These are phyloP conservation scores for Fusarium oxysporum DNA, from an alignment of 2,329 filamentous ascomycete species.

Conservation along the genomic window DNA sequence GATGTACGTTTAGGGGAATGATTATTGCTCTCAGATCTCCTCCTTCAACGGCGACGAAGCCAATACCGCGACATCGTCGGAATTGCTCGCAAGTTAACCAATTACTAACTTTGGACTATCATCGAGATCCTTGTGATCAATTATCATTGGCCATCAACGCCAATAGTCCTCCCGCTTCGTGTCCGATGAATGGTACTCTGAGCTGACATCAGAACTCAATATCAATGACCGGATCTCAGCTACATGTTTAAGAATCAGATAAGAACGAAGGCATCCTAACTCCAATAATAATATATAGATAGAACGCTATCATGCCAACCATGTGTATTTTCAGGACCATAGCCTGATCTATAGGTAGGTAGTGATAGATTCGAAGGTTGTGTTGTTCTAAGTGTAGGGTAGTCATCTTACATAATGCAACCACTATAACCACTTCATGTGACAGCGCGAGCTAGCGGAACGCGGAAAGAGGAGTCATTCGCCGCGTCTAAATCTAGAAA, in stretches of 20 bases:
- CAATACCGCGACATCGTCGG: not conserved
- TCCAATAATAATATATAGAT: too few species aligned
- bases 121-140: not conserved
- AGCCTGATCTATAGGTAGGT: too few species aligned
- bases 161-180: rapidly evolving
- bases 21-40: not conserved
- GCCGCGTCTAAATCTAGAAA: constrained; percentile 12
- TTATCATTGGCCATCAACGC: not conserved
- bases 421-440: constrained; percentile 21
- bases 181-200: not conserved
- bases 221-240: not conserved
- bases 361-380: not conserved
- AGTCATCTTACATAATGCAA: not conserved
- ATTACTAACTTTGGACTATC: too few species aligned
- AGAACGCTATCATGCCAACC: not conserved
- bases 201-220: constrained; percentile 6
- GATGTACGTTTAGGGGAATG: not conserved
- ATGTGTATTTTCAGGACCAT: not conserved
- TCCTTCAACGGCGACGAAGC: too few species aligned
- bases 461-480: constrained; percentile 34
- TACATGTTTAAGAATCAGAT: not conserved
- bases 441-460: constrained; percentile 31
- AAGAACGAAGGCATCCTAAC: rapidly evolving
- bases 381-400: constrained; percentile 5
- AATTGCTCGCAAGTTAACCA: not conserved